Base-by-base conservation (phyloP, 1,139 yeast species). In the Diutina rugosa region DNA sequence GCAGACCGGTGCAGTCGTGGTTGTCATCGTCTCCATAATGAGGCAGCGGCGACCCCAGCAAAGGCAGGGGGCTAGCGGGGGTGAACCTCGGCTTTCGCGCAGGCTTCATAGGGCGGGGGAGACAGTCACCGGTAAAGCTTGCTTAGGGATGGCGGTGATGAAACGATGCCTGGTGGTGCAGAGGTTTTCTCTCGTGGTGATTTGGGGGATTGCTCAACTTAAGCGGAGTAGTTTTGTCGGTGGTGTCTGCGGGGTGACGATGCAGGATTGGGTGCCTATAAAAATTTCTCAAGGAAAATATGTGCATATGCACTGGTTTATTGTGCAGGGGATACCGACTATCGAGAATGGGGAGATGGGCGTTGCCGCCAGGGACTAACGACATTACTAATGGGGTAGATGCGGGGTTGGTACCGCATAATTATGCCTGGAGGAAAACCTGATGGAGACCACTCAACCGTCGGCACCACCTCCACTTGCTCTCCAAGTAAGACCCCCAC, bases 31-130 rank as follows among this genome's bases (percentile, higher is more conserved):
- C 21, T 9, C 26, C 44, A n/a, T 6, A 29, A 32, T 49, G 44
- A 38, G 26, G 44, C 53, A 32, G 53, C 44, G 44, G 28, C 16
- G 44, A 16, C 53, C 41, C 44, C 32, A 32, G 30, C 28, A 49
- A 32, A 9, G 53, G 53, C 53, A 49, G 53, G 14, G 53, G 53
- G 44, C 53, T 49, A 6, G 18, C 41, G 44, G 53, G 53, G 44
- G 53, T 29, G 32, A 49, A 49, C 44, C 32, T 30, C 12, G 53
- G 44, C 26, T 16, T 44, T 16, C 44, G 21, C 44, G 30, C 18
- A 16, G 53, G 16, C 32, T 49, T 29, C 51, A 28, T 28, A 12
- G n/a, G 41, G 41, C 14, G n/a, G 41, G 41, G 41, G 41, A 35
- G 41, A 35, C 41, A 12, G 41, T 35, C 41, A 35, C 41, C n/a